phyloP scores from a whole-genome alignment of 345 rosid genomes.

The Heritiera fomes region DNA sequence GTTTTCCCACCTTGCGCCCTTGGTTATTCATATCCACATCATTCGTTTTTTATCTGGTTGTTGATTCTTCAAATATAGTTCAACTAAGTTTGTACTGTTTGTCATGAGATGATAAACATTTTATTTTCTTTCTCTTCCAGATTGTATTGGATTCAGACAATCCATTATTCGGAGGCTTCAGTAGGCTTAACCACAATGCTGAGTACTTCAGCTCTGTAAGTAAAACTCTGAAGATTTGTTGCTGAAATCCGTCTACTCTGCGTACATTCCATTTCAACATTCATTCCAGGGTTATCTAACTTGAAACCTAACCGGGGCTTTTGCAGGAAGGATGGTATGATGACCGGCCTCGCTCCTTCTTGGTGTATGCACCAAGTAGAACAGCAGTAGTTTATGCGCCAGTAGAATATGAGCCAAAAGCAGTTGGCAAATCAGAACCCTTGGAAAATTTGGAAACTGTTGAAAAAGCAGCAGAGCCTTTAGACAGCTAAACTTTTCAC shows the following conservation, averaged over 20 bases:
- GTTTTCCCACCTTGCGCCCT: neutral
- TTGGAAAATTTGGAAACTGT: neutral
- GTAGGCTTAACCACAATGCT: conserved; percentile 55
- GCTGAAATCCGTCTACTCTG: neutral
- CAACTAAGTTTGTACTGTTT: neutral
- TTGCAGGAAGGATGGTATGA: conserved; percentile 76
- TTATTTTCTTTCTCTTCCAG: conserved; percentile 33
- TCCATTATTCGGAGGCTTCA: conserved; percentile 75
- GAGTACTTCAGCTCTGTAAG: conserved; percentile 85
- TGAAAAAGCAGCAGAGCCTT: conserved; percentile 2
- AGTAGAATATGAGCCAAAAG: conserved; percentile 44
- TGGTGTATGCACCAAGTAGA: conserved; percentile 85
- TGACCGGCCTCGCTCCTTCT: conserved; percentile 72
- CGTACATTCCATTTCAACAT: neutral
- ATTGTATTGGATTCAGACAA: conserved; percentile 85
- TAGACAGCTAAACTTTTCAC: conserved; percentile 6
- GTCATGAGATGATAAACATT: neutral
- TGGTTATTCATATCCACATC: neutral
- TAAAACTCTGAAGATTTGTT: neutral
- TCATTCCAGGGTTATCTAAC: conserved; percentile 3
- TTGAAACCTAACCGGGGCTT: conserved; percentile 10
- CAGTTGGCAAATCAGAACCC: conserved; percentile 4
- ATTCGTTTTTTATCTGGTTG: neutral
- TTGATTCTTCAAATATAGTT: neutral
- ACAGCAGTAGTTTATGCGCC: conserved; percentile 86